Evolutionary conservation across 2,329 filamentous ascomycete species (phyloP).

Genomic region (Colletotrichum sojae): DNA sequence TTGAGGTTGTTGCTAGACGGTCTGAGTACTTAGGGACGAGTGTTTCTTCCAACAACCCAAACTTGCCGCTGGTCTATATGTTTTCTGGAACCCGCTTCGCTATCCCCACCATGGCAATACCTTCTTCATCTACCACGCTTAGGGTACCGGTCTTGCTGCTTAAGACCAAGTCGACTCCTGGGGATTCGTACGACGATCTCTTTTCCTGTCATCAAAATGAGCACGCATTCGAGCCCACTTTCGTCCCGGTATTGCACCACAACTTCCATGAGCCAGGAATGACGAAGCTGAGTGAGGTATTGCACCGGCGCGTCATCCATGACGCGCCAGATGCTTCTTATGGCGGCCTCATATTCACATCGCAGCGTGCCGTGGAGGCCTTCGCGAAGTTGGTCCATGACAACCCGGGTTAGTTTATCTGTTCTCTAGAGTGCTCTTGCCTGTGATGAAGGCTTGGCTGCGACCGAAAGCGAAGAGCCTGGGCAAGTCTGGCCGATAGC

Average conservation of each 20-base stretch:
- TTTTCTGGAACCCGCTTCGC: too few species aligned
- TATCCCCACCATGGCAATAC: constrained; percentile 30
- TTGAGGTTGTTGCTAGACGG: too few species aligned
- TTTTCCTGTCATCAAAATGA: constrained; percentile 64
- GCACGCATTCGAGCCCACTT: constrained; percentile 71
- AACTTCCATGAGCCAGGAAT: constrained; percentile 74
- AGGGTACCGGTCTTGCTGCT: constrained; percentile 77
- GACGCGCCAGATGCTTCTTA: constrained; percentile 60
- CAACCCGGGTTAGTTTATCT: constrained; percentile 54
- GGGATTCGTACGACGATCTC: constrained; percentile 80
- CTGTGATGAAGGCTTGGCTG: neutral
- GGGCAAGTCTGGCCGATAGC: neutral
- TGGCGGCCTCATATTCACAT: constrained; percentile 87
- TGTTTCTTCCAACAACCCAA: too few species aligned
- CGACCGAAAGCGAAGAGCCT: neutral
- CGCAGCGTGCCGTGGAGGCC: constrained; percentile 85
- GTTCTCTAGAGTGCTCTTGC: neutral
- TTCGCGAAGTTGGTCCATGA: constrained; percentile 75
- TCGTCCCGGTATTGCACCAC: constrained; percentile 85
- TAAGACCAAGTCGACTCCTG: constrained; percentile 81
- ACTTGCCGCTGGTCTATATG: too few species aligned
- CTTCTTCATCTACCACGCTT: constrained; percentile 26
- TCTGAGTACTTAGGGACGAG: too few species aligned
- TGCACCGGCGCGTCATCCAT: constrained; percentile 61
- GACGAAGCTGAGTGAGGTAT: constrained; percentile 63